These are phyloP conservation scores for Torulaspora franciscae DNA, from an alignment of 805 yeast genomes.

Conservation along the genomic window DNA sequence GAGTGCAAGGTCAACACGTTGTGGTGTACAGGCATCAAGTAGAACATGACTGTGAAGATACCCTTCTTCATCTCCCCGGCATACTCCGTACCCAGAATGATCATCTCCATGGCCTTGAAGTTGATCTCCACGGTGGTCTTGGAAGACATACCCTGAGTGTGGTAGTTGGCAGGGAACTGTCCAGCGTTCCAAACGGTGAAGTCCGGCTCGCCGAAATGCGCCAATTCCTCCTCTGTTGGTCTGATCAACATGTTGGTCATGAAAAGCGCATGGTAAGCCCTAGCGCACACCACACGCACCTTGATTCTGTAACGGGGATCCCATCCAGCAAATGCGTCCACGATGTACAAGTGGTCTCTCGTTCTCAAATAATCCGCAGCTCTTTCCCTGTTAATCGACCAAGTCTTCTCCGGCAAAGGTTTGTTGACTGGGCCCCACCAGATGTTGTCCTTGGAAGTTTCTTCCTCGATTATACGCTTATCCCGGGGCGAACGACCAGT, in stretches of 20 bases:
- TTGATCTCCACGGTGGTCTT: constrained; percentile 93
- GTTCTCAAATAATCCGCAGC: constrained; percentile 96
- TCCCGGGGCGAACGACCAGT: constrained; percentile 99
- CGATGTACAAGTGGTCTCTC: constrained; percentile 86
- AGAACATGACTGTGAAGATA: constrained; percentile 97
- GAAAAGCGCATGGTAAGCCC: constrained; percentile 97
- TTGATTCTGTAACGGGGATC: constrained; percentile 96
- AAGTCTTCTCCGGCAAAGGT: constrained; percentile 87
- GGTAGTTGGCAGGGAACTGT: constrained; percentile 95
- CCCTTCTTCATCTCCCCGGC: constrained; percentile 99
- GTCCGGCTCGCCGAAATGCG: constrained; percentile 92
- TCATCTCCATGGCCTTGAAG: constrained; percentile 98
- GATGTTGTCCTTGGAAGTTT: constrained; percentile 70
- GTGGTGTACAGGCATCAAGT: constrained; percentile 93
- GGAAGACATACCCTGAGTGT: constrained; percentile 96
- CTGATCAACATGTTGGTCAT: constrained; percentile 97
- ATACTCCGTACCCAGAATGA: constrained; percentile 95
- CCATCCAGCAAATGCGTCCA: constrained; percentile 99
- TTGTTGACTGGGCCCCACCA: constrained; percentile 99
- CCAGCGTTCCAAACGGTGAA: constrained; percentile 98
- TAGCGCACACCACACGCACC: constrained; percentile 92
- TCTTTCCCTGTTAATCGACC: constrained; percentile 93
- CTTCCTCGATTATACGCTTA: constrained; percentile 95
- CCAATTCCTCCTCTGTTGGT: constrained; percentile 86
- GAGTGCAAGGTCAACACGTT: constrained; percentile 91